Percentiles rank a stretch among this genome's conserved stretches.
Conservation (phyloP, 1,284 basidiomycete species). For the Malassezia furfur region DNA sequence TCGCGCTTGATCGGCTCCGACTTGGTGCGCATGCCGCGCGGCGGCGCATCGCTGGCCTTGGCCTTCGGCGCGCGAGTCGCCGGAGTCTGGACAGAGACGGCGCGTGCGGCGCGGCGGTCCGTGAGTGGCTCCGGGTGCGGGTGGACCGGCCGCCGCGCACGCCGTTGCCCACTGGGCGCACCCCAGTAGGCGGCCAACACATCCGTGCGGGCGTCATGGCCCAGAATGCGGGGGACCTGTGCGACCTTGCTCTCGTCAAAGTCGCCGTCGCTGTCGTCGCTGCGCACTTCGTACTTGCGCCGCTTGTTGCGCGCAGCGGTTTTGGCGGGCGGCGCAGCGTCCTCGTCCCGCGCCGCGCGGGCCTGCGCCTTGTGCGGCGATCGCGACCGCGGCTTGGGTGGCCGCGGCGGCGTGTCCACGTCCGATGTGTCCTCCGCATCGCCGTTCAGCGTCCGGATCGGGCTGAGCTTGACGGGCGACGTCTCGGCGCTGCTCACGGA, state of each 20-base stretch:
- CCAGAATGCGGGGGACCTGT: constrained; percentile 42
- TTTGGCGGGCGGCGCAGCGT: not conserved
- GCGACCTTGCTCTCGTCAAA: not conserved
- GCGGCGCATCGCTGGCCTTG: not conserved
- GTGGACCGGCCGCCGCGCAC: constrained; percentile 19
- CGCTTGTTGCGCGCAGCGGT: not conserved
- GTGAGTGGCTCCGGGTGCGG: not conserved
- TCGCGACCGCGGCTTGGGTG: not conserved
- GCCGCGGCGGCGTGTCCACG: not conserved
- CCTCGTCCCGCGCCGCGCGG: not conserved
- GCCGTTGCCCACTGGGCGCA: constrained; percentile 32
- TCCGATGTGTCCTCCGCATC: not conserved
- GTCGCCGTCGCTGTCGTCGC: constrained; percentile 10
- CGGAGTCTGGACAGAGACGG: not conserved
- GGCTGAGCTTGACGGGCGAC: constrained; percentile 23
- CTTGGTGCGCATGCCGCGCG: not conserved
- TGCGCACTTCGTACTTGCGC: constrained; percentile 8
- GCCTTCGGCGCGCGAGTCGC: not conserved
- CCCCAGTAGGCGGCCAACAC: constrained; percentile 45
- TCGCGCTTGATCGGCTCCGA: not conserved
- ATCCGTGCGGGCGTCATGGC: constrained; percentile 43
- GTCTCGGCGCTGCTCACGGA: not conserved
- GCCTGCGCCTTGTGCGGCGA: not conserved
- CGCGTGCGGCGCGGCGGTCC: not conserved
- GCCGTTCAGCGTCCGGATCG: constrained; percentile 12